These are phyloP conservation scores for Aquilaria yunnanensis DNA, from an alignment of 345 rosid species.

Conservation along the genomic window DNA sequence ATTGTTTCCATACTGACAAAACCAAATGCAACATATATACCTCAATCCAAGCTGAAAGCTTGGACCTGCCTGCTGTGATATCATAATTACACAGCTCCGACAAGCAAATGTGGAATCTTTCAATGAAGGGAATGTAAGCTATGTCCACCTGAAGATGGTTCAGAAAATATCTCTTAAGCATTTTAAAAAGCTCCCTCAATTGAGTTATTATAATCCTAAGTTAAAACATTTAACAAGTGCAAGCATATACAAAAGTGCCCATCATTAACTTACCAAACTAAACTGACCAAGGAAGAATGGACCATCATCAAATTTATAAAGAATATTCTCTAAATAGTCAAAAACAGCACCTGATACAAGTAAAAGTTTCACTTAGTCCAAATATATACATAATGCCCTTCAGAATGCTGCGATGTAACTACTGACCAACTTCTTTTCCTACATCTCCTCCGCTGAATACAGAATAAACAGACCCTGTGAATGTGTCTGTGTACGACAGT, in stretches of 20 bases:
- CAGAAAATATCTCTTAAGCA: too few species aligned
- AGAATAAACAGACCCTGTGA: constrained; percentile 24
- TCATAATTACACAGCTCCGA: constrained; percentile 44
- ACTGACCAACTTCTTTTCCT: constrained; percentile 46
- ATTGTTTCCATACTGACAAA: too few species aligned
- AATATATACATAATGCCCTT: not conserved
- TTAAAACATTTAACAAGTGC: too few species aligned
- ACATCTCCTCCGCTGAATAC: constrained; percentile 60
- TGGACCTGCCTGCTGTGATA: constrained; percentile 66
- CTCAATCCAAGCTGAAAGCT: constrained; percentile 71
- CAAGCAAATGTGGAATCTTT: constrained; percentile 52
- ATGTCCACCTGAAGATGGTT: constrained; percentile 53
- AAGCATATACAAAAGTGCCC: not conserved
- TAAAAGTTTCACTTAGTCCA: constrained; percentile 1
- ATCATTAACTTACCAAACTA: constrained; percentile 47
- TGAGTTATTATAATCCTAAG: too few species aligned
- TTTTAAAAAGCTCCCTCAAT: too few species aligned
- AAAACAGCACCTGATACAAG: constrained; percentile 54
- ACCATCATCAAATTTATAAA: constrained; percentile 64
- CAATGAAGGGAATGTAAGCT: constrained; percentile 63
- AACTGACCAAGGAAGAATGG: constrained; percentile 86
- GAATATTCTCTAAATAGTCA: constrained; percentile 65
- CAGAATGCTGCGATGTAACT: not conserved
- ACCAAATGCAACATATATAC: constrained; percentile 16
- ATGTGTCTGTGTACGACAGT: constrained; percentile 46